Evolutionary conservation across 306 rosid genomes (phyloP).

Genomic region (Fragaria iinumae): DNA sequence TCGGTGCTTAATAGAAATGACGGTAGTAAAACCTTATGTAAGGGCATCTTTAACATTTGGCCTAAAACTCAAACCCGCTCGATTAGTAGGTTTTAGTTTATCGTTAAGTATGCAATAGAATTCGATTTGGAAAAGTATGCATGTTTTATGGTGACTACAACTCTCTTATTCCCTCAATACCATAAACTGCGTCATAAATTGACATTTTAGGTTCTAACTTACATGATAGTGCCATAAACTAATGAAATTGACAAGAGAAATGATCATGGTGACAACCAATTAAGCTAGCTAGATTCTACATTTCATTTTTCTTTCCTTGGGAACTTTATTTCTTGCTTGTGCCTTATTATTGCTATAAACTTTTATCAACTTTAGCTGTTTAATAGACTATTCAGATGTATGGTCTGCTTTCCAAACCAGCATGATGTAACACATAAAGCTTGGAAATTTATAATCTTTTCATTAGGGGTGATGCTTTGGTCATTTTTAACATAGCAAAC

Average conservation of each 20-base stretch:
- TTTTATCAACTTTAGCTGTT: not conserved
- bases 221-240: not conserved
- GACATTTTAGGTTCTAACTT: not conserved
- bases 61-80: too few relatives aligned
- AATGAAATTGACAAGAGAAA: not conserved
- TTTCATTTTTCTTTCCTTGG: not conserved
- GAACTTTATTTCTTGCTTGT: not conserved
- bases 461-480: not conserved
- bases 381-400: constrained; percentile 3
- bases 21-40: not conserved
- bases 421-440: not conserved
- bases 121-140: not conserved
- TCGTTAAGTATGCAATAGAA: not conserved
- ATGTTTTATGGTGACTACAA: not conserved
- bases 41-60: too few relatives aligned
- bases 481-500: not conserved
- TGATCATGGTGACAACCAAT: not conserved
- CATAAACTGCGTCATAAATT: not conserved
- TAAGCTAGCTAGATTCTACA: not conserved
- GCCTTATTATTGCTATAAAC: not conserved
- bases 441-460: not conserved
- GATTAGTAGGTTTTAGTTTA: not conserved
- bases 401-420: not conserved
- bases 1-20: not conserved
- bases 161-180: not conserved